phyloP scores from a whole-genome alignment of 495 filamentous ascomycete species.

The Cairneyella variabilis region DNA sequence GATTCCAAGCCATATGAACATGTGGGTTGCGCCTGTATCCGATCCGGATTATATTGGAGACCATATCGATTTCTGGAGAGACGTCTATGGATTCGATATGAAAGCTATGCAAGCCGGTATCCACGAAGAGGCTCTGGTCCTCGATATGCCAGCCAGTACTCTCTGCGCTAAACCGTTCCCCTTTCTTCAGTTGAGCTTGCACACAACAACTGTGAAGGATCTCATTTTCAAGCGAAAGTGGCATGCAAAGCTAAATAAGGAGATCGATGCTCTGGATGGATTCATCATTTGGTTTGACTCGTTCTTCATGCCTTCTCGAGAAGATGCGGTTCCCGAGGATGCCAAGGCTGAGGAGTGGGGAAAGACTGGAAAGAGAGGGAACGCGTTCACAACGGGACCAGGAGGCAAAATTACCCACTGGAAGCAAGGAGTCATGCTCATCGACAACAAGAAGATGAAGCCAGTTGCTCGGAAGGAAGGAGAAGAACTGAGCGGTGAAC shows the following conservation, averaged over 20 bases:
- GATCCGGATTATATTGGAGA: slow-evolving; percentile 89
- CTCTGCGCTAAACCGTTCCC: slow-evolving; percentile 45
- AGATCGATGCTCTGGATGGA: slow-evolving; percentile 62
- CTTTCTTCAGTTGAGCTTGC: slow-evolving; percentile 54
- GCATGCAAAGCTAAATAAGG: slow-evolving; percentile 45
- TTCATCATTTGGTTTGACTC: slow-evolving; percentile 79
- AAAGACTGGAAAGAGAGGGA: slow-evolving; percentile 37
- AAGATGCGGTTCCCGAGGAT: slow-evolving; percentile 40
- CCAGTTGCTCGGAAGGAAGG: slow-evolving; percentile 27
- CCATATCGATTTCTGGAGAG: slow-evolving; percentile 93
- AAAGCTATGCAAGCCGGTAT: slow-evolving; percentile 67
- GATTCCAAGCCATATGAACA: slow-evolving; percentile 84
- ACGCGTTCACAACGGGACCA: slow-evolving; percentile 76
- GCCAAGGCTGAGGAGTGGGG: slow-evolving; percentile 34
- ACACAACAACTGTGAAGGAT: slow-evolving; percentile 52
- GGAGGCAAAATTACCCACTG: slow-evolving; percentile 78
- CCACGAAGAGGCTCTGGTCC: slow-evolving; percentile 57
- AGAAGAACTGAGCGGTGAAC: slow-evolving; percentile 37
- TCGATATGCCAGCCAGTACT: slow-evolving; percentile 37
- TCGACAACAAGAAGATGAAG: slow-evolving; percentile 33
- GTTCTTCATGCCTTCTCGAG: slow-evolving; percentile 59
- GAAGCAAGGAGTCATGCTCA: slow-evolving; percentile 69
- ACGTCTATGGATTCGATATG: slow-evolving; percentile 98
- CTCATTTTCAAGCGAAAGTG: slow-evolving; percentile 55
- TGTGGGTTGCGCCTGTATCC: slow-evolving; percentile 84